Percentiles rank a stretch among this genome's conserved stretches.
Conservation (phyloP, 2,329 filamentous ascomycete genomes). For the Bipolaris bicolor region DNA sequence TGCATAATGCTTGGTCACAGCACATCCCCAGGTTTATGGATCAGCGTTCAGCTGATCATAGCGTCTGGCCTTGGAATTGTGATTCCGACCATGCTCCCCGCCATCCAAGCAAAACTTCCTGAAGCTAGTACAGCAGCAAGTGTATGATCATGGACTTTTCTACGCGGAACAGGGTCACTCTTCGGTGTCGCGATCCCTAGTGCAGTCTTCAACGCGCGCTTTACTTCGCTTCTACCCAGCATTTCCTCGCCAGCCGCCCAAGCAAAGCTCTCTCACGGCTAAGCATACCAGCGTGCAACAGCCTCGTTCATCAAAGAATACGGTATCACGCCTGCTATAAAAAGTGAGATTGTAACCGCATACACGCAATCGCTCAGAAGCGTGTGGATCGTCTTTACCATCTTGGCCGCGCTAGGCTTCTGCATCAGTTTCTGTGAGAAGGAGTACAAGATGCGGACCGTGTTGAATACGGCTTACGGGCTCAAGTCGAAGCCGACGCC, state of each 20-base stretch:
- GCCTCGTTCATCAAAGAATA: constrained; percentile 29
- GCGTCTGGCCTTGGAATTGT: constrained; percentile 36
- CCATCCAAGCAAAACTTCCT: constrained; percentile 36
- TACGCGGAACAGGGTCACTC: constrained; percentile 36
- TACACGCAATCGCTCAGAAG: constrained; percentile 45
- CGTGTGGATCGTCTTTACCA: constrained; percentile 50
- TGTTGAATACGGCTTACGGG: constrained; percentile 51
- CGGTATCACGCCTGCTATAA: constrained; percentile 1
- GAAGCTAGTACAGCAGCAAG: constrained; percentile 30
- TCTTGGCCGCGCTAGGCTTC: constrained; percentile 43
- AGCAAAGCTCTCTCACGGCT: constrained; percentile 22
- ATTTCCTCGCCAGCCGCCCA: constrained; percentile 19
- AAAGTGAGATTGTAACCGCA: constrained; percentile 40
- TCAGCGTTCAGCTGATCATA: constrained; percentile 33
- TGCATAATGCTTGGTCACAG: constrained; percentile 23
- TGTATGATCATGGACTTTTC: constrained; percentile 38
- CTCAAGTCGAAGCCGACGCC: constrained; percentile 34
- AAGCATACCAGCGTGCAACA: constrained; percentile 38
- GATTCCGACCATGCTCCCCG: constrained; percentile 37
- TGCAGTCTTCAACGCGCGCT: constrained; percentile 39
- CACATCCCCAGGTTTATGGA: constrained; percentile 23
- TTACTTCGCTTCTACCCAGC: constrained; percentile 16
- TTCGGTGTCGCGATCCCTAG: constrained; percentile 41
- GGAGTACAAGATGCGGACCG: constrained; percentile 47
- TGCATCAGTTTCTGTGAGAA: constrained; percentile 45